These are phyloP conservation scores for Cynara cardunculus DNA, from an alignment of 129 eudicot species.

Conservation along the genomic window DNA sequence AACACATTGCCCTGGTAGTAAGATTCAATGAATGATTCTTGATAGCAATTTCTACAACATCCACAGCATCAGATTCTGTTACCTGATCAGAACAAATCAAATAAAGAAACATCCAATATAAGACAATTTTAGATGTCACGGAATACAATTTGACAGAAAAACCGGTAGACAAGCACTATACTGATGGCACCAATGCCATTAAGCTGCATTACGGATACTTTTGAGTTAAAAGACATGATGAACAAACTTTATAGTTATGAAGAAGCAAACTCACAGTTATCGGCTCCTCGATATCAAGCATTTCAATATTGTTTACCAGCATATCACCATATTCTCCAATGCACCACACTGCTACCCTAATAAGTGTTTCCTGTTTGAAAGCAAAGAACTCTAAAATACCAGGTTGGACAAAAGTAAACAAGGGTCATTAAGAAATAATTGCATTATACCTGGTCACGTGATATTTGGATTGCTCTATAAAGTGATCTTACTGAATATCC, in stretches of 20 bases:
- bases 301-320: conserved; percentile 68
- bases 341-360: conserved; percentile 98
- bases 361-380: conserved; percentile 75
- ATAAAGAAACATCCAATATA: background rate
- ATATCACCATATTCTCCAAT: conserved; percentile 98
- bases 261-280: conserved; percentile 50
- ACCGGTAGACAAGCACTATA: background rate
- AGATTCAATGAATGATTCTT: conserved; percentile 64
- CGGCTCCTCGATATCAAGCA: conserved; percentile 90
- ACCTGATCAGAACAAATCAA: conserved; percentile 50
- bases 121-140: background rate
- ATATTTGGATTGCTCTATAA: conserved; percentile 62
- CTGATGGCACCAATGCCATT: no score
- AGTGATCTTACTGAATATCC: conserved; percentile 84
- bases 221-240: no score
- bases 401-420: background rate
- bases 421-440: background rate
- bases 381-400: background rate
- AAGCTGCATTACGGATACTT: background rate
- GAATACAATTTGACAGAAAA: background rate
- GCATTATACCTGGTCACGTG: conserved; percentile 72
- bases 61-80: conserved; percentile 89
- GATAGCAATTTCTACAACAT: conserved; percentile 69
- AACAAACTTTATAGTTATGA: background rate
- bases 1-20: conserved; percentile 91